Evolutionary conservation across 768 basidiomycete species (phyloP).

Genomic region (Cantharellus anzutake): DNA sequence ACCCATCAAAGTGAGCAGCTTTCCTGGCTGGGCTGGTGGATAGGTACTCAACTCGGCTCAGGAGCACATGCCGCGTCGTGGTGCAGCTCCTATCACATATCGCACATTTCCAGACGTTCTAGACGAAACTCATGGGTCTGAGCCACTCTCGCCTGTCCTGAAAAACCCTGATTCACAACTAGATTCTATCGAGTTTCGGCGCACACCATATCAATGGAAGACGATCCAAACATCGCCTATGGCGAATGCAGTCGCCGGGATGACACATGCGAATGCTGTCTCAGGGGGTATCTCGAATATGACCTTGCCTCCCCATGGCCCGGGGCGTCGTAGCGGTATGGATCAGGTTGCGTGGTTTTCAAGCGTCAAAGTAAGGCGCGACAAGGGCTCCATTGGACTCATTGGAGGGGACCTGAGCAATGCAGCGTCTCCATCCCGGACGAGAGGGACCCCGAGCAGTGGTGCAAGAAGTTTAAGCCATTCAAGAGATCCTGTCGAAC

Average conservation of each 20-base stretch:
- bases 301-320: background rate
- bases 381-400: slow-evolving; percentile 9
- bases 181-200: too few species aligned
- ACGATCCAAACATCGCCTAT: too few species aligned
- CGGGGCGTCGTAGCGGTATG: slow-evolving; percentile 15
- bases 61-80: background rate
- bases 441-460: background rate
- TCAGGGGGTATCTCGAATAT: background rate
- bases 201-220: too few species aligned
- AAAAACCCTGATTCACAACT: too few species aligned
- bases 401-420: slow-evolving; percentile 1
- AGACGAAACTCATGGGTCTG: background rate
- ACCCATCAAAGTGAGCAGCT: slow-evolving; percentile 6
- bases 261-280: too few species aligned
- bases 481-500: slow-evolving; percentile 3
- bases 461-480: background rate
- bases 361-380: slow-evolving; percentile 41
- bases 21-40: background rate
- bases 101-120: slow-evolving; percentile 1
- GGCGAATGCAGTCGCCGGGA: too few species aligned
- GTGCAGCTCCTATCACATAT: slow-evolving; percentile 17
- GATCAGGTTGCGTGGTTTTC: slow-evolving; percentile 56
- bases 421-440: background rate
- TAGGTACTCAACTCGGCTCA: too few species aligned
- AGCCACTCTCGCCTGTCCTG: too few species aligned